Conservation (phyloP, 2,329 filamentous ascomycete species). For the Talaromyces albobiverticillius region DNA sequence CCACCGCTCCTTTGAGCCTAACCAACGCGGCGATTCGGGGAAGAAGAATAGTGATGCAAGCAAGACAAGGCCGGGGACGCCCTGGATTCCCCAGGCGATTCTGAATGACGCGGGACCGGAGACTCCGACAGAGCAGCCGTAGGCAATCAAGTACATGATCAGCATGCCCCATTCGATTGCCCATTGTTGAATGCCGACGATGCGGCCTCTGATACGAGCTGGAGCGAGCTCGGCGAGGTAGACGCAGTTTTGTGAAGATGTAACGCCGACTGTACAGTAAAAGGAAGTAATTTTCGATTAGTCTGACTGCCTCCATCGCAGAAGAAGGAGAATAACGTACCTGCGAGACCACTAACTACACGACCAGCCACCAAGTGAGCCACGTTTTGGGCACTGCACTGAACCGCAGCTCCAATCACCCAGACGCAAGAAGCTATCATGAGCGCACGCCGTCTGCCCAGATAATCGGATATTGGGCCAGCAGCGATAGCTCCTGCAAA, state of each 20-base stretch:
- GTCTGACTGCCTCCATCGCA: too few species aligned
- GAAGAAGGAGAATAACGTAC: constrained; percentile 8
- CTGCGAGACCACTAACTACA: constrained; percentile 39
- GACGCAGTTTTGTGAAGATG: constrained; percentile 43
- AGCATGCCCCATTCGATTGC: constrained; percentile 44
- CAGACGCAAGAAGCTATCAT: constrained; percentile 33
- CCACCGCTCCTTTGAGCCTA: constrained; percentile 59
- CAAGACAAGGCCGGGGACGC: constrained; percentile 57
- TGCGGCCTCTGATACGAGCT: constrained; percentile 39
- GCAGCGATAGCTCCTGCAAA: constrained; percentile 58
- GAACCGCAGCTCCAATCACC: constrained; percentile 33
- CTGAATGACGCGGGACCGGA: constrained; percentile 50
- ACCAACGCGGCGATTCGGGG: constrained; percentile 61
- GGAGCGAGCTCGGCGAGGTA: constrained; percentile 45
- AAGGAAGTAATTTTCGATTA: too few species aligned
- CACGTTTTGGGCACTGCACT: constrained; percentile 30
- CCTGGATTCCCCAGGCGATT: constrained; percentile 63
- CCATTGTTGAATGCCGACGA: constrained; percentile 47
- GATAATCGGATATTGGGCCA: constrained; percentile 33
- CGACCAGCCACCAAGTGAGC: constrained; percentile 48
- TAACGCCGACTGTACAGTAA: constrained; percentile 38
- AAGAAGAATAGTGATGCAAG: constrained; percentile 56
- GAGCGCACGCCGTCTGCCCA: constrained; percentile 42
- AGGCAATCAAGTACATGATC: constrained; percentile 44
- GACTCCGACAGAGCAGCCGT: constrained; percentile 34